These are phyloP conservation scores for Xylaria flabelliformis DNA, from an alignment of 495 filamentous ascomycete species.

Conservation along the genomic window DNA sequence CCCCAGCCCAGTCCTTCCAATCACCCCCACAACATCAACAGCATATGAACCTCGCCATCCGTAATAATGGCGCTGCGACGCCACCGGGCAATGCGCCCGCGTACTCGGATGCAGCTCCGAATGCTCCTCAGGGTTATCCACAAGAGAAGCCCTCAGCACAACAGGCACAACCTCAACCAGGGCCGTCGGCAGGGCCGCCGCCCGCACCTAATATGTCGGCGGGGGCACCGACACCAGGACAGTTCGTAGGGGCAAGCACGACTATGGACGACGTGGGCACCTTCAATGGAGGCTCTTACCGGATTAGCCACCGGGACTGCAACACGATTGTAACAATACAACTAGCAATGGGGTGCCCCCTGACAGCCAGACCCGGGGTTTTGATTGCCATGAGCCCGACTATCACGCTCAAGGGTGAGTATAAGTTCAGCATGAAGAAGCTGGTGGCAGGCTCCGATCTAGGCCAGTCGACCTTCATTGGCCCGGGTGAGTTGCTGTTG, in stretches of 20 bases:
- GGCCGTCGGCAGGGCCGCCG: conserved; percentile 9
- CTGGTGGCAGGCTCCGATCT: conserved; percentile 83
- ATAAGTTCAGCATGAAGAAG: conserved; percentile 88
- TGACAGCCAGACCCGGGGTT: conserved; percentile 80
- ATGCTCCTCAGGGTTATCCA: conserved; percentile 39
- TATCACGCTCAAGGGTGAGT: conserved; percentile 77
- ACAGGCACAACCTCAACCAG: conserved; percentile 36
- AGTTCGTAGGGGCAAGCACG: conserved; percentile 20
- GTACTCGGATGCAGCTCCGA: conserved; percentile 42
- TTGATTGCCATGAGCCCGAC: conserved; percentile 94
- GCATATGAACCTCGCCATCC: conserved; percentile 34
- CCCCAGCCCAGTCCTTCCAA: conserved; percentile 23
- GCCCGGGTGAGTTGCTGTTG: conserved; percentile 88
- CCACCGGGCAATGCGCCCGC: conserved; percentile 42
- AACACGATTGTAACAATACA: conserved; percentile 92
- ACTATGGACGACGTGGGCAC: conserved; percentile 85
- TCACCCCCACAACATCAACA: conserved; percentile 36
- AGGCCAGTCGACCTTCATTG: conserved; percentile 79
- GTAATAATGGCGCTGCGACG: conserved; percentile 38
- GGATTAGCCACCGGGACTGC: conserved; percentile 89
- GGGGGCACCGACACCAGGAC: conserved; percentile 40
- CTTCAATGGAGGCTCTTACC: conserved; percentile 94
- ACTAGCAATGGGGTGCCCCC: conserved; percentile 84
- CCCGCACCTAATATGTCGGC: conserved; percentile 37
- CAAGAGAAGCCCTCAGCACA: conserved; percentile 46